These are phyloP conservation scores for Pseudopyricularia javanii DNA, from an alignment of 2,329 filamentous ascomycete genomes.

Conservation along the genomic window DNA sequence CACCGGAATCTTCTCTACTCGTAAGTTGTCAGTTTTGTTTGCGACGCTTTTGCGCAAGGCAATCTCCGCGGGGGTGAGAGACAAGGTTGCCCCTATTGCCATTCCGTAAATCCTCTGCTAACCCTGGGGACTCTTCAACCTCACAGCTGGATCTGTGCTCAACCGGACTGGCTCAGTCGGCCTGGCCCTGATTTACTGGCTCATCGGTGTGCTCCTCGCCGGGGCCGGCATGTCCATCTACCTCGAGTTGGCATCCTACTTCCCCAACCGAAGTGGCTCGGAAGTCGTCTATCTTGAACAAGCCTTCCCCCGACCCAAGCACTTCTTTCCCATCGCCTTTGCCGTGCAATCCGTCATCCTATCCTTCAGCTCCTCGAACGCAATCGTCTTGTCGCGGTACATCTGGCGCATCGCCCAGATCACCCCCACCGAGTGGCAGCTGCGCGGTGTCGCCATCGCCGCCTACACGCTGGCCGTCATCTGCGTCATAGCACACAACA, in stretches of 20 bases:
- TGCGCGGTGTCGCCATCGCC: constrained; percentile 54
- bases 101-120: neutral
- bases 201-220: constrained; percentile 48
- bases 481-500: constrained; percentile 36
- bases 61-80: too few relatives aligned
- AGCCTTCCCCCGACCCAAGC: constrained; percentile 50
- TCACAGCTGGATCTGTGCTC: constrained; percentile 43
- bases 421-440: constrained; percentile 44
- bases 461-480: constrained; percentile 47
- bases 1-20: constrained; percentile 50
- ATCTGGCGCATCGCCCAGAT: constrained; percentile 43
- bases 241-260: constrained; percentile 52
- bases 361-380: constrained; percentile 55
- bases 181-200: constrained; percentile 50
- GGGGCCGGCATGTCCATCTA: constrained; percentile 43
- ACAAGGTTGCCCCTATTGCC: too few relatives aligned
- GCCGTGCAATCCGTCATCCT: constrained; percentile 51
- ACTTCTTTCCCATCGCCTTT: constrained; percentile 52
- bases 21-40: constrained; percentile 23
- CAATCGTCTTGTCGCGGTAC: constrained; percentile 52
- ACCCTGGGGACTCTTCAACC: neutral
- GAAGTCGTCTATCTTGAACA: constrained; percentile 61
- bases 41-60: too few relatives aligned
- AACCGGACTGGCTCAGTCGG: constrained; percentile 49
- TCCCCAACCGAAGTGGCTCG: constrained; percentile 52